phyloP scores from a whole-genome alignment of 148 eudicot genomes.

The Limonium bicolor region DNA sequence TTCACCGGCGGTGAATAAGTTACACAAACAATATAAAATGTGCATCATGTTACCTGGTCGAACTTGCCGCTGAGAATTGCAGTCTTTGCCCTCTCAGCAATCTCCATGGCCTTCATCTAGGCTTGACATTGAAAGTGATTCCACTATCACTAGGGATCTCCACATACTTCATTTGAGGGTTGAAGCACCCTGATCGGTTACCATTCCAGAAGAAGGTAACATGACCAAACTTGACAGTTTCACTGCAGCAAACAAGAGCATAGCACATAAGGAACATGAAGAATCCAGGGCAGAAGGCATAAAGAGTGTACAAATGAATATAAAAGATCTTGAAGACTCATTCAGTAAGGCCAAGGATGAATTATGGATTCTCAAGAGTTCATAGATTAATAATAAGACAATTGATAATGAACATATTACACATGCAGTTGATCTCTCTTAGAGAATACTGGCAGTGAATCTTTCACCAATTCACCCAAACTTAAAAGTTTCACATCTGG shows the following conservation, averaged over 20 bases:
- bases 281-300: no score
- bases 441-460: no score
- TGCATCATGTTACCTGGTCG: conserved; percentile 43
- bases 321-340: neutral
- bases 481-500: no score
- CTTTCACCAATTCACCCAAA: no score
- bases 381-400: neutral
- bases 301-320: neutral
- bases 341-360: neutral
- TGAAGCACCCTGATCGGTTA: conserved; percentile 75
- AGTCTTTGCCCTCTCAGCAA: conserved; percentile 84
- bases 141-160: conserved; percentile 88
- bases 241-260: conserved; percentile 21
- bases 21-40: no score
- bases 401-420: no score
- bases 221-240: conserved; percentile 94
- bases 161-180: conserved; percentile 77
- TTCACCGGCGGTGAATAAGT: no score
- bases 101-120: conserved; percentile 91
- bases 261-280: no score
- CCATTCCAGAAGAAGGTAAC: conserved; percentile 98
- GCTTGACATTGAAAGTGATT: conserved; percentile 68
- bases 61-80: conserved; percentile 78
- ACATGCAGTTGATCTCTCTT: no score
- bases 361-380: neutral